Conservation (phyloP, 257 asterid species). For the Verbascum thapsus region DNA sequence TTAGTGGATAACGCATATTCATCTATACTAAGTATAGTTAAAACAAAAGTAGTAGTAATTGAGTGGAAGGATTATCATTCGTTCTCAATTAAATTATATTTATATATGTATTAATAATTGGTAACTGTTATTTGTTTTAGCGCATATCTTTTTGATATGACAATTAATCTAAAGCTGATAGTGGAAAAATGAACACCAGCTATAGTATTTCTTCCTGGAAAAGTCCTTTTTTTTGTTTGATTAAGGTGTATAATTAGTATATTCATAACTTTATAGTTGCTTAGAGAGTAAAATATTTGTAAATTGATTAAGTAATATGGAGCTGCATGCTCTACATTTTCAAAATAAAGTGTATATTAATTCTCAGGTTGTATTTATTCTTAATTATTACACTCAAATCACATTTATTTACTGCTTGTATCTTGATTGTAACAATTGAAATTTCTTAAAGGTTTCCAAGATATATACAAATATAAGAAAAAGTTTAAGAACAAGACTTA, state of each 20-base stretch:
- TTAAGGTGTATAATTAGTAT: not conserved
- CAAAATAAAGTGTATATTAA: not conserved
- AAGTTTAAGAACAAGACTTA: no score
- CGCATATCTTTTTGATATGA: not conserved
- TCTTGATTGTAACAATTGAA: not conserved
- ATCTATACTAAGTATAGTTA: no score
- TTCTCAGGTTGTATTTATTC: not conserved
- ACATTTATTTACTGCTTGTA: not conserved
- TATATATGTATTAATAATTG: no score
- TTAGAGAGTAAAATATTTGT: conserved; percentile 22
- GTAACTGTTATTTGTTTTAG: no score
- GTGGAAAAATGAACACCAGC: not conserved
- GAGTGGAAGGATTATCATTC: no score
- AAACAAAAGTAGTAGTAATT: no score
- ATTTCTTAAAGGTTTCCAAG: not conserved
- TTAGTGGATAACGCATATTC: no score
- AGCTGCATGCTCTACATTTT: not conserved
- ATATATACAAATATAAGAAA: not conserved
- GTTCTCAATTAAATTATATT: no score
- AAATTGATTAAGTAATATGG: no score
- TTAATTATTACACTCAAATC: not conserved
- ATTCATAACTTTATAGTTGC: conserved; percentile 16
- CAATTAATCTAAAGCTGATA: not conserved
- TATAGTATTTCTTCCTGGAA: not conserved
- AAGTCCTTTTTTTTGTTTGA: not conserved